A percentile compares a stretch with the other conserved stretches of the same genome.
phyloP scores from a whole-genome alignment of 495 filamentous ascomycete genomes.

The Evernia prunastri region DNA sequence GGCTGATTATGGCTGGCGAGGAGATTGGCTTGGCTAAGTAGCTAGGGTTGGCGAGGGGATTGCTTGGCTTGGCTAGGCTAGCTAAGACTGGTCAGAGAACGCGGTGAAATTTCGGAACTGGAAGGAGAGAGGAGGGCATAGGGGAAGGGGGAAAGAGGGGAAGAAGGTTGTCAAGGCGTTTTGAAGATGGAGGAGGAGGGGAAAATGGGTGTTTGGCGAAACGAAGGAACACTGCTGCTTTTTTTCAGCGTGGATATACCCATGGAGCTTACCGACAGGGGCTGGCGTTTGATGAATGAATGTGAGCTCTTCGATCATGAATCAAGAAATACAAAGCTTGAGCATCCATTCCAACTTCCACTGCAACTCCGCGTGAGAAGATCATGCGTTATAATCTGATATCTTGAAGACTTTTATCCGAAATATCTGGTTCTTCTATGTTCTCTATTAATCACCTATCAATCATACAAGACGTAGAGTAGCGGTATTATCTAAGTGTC shows the following conservation, averaged over 20 bases:
- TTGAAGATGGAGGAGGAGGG: too few species aligned
- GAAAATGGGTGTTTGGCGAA: background rate
- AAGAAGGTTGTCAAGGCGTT: too few species aligned
- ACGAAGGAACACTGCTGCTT: background rate
- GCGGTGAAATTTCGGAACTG: too few species aligned
- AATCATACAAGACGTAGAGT: background rate
- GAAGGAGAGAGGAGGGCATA: too few species aligned
- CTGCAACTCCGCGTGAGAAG: too few species aligned
- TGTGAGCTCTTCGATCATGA: background rate
- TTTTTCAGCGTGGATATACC: conserved; percentile 13
- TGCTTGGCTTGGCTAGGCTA: too few species aligned
- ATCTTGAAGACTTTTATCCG: background rate
- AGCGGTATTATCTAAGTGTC: background rate
- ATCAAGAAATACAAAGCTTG: background rate
- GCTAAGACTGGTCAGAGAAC: too few species aligned
- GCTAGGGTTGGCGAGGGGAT: too few species aligned
- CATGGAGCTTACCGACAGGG: background rate
- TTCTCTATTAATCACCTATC: background rate
- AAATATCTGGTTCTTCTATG: background rate
- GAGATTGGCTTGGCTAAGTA: too few species aligned
- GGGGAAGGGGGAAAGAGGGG: too few species aligned
- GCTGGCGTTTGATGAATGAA: conserved; percentile 1
- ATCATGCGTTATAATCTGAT: background rate
- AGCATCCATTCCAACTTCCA: background rate
- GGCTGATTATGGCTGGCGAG: background rate